A percentile compares a stretch with the other conserved stretches of the same genome.
Evolutionary conservation across 2,329 filamentous ascomycete species (phyloP).

Genomic region (Clonostachys byssicola): DNA sequence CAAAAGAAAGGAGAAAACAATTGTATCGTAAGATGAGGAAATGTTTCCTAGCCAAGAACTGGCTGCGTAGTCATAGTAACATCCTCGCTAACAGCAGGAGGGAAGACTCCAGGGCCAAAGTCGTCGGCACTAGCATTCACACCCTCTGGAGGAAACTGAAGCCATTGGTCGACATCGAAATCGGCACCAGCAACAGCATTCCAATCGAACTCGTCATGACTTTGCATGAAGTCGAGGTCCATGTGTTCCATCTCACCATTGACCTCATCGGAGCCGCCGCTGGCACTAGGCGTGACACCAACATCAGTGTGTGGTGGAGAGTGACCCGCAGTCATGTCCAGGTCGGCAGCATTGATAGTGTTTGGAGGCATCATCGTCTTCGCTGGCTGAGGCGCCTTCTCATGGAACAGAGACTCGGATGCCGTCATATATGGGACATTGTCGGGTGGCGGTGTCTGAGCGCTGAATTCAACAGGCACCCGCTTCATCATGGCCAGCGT

Average conservation of each 20-base stretch:
- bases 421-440: constrained; percentile 37
- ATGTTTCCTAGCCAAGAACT: not conserved
- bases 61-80: not conserved
- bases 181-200: constrained; percentile 46
- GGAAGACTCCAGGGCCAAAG: not conserved
- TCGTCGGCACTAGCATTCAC: constrained; percentile 5
- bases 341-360: constrained; percentile 27
- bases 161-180: constrained; percentile 55
- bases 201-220: constrained; percentile 49
- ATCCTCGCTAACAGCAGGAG: not conserved
- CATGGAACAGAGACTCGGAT: constrained; percentile 30
- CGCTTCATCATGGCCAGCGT: constrained; percentile 27
- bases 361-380: constrained; percentile 26
- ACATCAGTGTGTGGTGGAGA: constrained; percentile 41
- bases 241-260: constrained; percentile 25
- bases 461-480: constrained; percentile 28
- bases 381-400: constrained; percentile 12
- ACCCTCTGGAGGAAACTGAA: constrained; percentile 51
- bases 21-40: not conserved
- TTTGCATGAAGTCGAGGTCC: constrained; percentile 41
- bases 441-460: constrained; percentile 51
- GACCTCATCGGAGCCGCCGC: constrained; percentile 33
- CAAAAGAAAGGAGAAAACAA: not conserved
- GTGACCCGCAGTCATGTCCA: constrained; percentile 21
- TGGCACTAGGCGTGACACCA: constrained; percentile 41